A percentile compares a stretch with the other conserved stretches of the same genome.
Evolutionary conservation across 306 rosid species (phyloP).

Genomic region (Fragaria nilgerrensis): DNA sequence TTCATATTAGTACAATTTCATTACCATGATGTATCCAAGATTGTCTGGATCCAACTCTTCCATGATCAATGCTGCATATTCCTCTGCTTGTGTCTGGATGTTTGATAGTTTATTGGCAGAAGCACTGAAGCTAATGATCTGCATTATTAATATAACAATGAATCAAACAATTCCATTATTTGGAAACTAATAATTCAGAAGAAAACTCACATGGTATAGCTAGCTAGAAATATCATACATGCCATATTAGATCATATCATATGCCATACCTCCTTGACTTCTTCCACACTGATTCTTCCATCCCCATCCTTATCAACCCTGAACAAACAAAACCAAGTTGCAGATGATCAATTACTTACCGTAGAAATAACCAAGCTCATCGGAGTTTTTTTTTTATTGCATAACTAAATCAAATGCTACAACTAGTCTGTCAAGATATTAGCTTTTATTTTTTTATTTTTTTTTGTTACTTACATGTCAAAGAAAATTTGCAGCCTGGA

Average conservation of each 20-base stretch:
- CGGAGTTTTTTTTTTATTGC: neutral
- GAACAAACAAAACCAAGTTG: neutral
- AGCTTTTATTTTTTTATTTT: too few relatives aligned
- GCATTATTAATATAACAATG: neutral
- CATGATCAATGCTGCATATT: slow-evolving; percentile 75
- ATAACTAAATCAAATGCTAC: too few relatives aligned
- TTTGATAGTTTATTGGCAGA: slow-evolving; percentile 61
- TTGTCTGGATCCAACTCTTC: slow-evolving; percentile 67
- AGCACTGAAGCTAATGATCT: slow-evolving; percentile 66
- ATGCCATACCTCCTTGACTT: slow-evolving; percentile 51
- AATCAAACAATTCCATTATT: neutral
- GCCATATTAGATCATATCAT: neutral
- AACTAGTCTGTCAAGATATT: neutral
- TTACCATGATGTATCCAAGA: slow-evolving; percentile 60
- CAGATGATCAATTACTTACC: neutral
- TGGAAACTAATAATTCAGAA: neutral
- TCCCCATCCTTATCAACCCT: slow-evolving; percentile 77
- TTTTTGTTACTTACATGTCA: slow-evolving; percentile 67
- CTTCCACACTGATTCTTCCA: slow-evolving; percentile 63
- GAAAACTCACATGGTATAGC: slow-evolving; percentile 3
- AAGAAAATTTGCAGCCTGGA: slow-evolving; percentile 68
- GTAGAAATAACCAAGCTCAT: neutral
- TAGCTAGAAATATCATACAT: neutral
- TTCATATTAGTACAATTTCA: neutral
- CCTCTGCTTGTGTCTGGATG: slow-evolving; percentile 63